These are phyloP conservation scores for Penstemon davidsonii DNA, from an alignment of 257 asterid genomes.

Conservation along the genomic window DNA sequence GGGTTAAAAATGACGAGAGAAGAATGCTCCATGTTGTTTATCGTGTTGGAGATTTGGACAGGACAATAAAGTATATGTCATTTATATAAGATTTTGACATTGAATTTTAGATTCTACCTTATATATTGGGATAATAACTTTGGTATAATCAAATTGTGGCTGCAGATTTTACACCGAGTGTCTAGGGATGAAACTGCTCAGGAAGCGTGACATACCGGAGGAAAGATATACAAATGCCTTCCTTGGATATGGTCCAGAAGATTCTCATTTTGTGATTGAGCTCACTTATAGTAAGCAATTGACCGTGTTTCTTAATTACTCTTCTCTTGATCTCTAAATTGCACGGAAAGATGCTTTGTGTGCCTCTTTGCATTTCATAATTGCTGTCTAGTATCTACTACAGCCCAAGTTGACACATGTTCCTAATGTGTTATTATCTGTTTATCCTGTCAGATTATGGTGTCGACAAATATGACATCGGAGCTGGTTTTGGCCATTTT, in stretches of 20 bases:
- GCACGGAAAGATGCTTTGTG: slow-evolving; percentile 10
- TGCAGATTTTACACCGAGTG: slow-evolving; percentile 97
- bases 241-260: slow-evolving; percentile 98
- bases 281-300: slow-evolving; percentile 85
- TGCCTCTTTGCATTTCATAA: neutral
- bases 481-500: slow-evolving; percentile 91
- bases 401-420: slow-evolving; percentile 13
- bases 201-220: slow-evolving; percentile 91
- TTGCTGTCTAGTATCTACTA: neutral
- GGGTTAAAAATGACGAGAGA: slow-evolving; percentile 91
- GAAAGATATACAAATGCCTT: slow-evolving; percentile 96
- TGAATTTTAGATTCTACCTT: slow-evolving; percentile 29
- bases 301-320: slow-evolving; percentile 10
- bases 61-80: slow-evolving; percentile 80
- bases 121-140: slow-evolving; percentile 13
- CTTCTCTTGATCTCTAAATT: slow-evolving; percentile 13
- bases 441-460: slow-evolving; percentile 77
- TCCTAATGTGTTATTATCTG: neutral
- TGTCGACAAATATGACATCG: slow-evolving; percentile 87
- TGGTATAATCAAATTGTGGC: slow-evolving; percentile 29
- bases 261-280: slow-evolving; percentile 94
- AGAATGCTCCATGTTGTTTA: slow-evolving; percentile 98
- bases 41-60: slow-evolving; percentile 97
- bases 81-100: slow-evolving; percentile 6
- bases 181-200: slow-evolving; percentile 92